These are phyloP conservation scores for Mycena sp. DNA, from an alignment of 1,284 basidiomycete genomes.

Conservation along the genomic window DNA sequence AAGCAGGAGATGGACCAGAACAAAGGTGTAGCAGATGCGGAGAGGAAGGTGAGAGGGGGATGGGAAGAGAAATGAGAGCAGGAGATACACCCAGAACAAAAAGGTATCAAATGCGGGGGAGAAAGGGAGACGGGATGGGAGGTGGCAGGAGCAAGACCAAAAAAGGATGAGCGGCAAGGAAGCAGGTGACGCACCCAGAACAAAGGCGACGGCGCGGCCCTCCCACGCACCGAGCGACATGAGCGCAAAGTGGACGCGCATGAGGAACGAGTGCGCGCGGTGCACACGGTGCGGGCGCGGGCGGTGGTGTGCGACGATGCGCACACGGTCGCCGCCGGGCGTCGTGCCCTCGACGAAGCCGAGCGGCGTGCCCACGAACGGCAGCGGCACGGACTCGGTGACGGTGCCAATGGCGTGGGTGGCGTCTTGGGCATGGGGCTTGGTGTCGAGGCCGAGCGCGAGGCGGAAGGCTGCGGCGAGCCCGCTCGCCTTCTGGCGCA, in stretches of 20 bases:
- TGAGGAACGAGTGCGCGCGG: slow-evolving; percentile 54
- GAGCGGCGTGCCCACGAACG: slow-evolving; percentile 47
- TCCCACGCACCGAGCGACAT: slow-evolving; percentile 82
- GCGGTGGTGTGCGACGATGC: slow-evolving; percentile 30
- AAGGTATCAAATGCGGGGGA: too few relatives aligned
- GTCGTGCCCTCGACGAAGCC: slow-evolving; percentile 31
- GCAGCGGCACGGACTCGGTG: slow-evolving; percentile 32
- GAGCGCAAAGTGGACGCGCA: slow-evolving; percentile 69
- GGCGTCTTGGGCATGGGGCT: not conserved
- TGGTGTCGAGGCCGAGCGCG: slow-evolving; percentile 55
- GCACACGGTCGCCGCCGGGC: slow-evolving; percentile 32
- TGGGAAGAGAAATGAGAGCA: too few relatives aligned
- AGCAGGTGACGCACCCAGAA: slow-evolving; percentile 61
- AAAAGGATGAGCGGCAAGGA: too few relatives aligned
- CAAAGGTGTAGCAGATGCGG: too few relatives aligned
- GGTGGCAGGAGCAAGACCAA: too few relatives aligned
- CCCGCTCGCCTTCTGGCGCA: slow-evolving; percentile 55
- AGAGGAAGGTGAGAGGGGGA: too few relatives aligned
- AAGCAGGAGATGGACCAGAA: too few relatives aligned
- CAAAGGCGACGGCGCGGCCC: slow-evolving; percentile 79
- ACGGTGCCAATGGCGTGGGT: slow-evolving; percentile 31
- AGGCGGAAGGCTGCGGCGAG: slow-evolving; percentile 59
- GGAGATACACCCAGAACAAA: too few relatives aligned
- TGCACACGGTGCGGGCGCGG: slow-evolving; percentile 43
- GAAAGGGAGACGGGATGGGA: too few relatives aligned